Conservation (phyloP, 345 rosid genomes). For the Populus simonii region DNA sequence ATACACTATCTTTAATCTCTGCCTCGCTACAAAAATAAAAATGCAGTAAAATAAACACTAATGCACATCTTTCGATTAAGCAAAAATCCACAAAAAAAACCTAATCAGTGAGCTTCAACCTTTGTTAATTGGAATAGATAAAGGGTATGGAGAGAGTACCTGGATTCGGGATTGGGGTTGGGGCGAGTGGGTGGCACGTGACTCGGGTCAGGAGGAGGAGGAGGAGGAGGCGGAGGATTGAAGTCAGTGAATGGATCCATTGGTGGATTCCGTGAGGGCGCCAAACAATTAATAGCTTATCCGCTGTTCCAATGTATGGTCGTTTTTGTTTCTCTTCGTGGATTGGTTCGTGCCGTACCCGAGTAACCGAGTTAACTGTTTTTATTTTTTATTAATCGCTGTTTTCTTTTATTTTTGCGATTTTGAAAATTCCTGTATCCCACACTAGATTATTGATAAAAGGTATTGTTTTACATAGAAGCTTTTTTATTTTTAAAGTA, state of each 20-base stretch:
- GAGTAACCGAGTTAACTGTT: too few species aligned
- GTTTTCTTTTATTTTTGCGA: too few species aligned
- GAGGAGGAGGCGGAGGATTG: constrained; percentile 18
- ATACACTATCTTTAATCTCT: constrained; percentile 38
- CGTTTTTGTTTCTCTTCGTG: too few species aligned
- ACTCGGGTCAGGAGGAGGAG: constrained; percentile 18
- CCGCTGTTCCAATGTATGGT: background rate
- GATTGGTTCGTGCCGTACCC: too few species aligned
- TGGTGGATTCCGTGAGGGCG: background rate
- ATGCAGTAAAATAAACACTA: background rate
- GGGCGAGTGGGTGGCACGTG: constrained; percentile 16
- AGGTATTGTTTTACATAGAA: too few species aligned
- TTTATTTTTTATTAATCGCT: too few species aligned
- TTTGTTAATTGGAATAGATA: background rate
- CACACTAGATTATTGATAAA: too few species aligned
- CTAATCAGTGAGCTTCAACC: background rate
- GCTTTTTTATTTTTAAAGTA: too few species aligned
- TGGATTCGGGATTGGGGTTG: constrained; percentile 11
- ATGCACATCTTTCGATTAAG: background rate
- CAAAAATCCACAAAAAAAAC: background rate
- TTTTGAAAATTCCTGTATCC: too few species aligned
- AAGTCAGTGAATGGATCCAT: constrained; percentile 25
- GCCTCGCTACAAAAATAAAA: constrained; percentile 31
- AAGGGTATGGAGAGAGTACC: constrained; percentile 10
- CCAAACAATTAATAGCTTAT: background rate